phyloP scores from a whole-genome alignment of 345 rosid genomes.

The Gossypium herbaceum region DNA sequence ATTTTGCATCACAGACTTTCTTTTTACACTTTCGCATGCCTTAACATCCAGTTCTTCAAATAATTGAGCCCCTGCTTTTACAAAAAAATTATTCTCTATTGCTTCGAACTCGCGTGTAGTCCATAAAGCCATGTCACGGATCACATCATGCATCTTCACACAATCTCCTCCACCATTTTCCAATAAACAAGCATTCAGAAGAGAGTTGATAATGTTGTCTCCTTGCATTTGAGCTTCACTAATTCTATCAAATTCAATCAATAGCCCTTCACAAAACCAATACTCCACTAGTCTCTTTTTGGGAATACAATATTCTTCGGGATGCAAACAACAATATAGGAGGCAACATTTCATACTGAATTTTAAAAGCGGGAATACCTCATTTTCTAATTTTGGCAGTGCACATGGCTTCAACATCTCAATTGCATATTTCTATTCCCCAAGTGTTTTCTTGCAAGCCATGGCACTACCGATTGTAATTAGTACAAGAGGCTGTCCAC shows the following conservation, averaged over 20 bases:
- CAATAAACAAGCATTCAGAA: background rate
- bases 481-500: background rate
- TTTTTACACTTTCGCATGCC: background rate
- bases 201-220: background rate
- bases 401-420: background rate
- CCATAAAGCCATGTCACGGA: background rate
- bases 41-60: background rate
- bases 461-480: slow-evolving; percentile 20
- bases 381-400: background rate
- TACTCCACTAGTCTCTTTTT: background rate
- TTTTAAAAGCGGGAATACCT: background rate
- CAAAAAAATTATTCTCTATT: background rate
- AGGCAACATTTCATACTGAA: slow-evolving; percentile 3
- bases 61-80: background rate
- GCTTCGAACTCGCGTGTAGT: background rate
- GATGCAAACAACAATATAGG: slow-evolving; percentile 16
- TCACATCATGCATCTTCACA: slow-evolving; percentile 39
- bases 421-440: slow-evolving; percentile 13
- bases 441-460: background rate
- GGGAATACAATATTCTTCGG: background rate
- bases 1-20: background rate
- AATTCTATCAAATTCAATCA: background rate
- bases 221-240: background rate
- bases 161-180: background rate
- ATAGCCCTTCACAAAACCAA: background rate